Base-by-base conservation (phyloP, 352 stramenopile genomes). In the Pythium oligandrum region DNA sequence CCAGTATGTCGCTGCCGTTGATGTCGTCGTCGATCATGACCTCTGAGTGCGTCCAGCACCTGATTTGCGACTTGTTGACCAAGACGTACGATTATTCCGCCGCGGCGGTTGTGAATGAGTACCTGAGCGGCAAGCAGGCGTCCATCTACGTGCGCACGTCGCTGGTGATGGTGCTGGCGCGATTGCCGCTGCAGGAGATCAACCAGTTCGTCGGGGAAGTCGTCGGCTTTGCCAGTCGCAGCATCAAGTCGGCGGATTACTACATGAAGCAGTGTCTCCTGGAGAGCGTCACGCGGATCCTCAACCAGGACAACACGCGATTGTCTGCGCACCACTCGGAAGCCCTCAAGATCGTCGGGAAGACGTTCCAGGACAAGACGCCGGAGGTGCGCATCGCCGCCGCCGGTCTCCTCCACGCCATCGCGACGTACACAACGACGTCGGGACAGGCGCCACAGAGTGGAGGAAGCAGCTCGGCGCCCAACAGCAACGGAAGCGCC, bases 181-280 rank as follows among this genome's bases (percentile, higher is more conserved):
- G 75, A 3, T 64, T 93, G 26, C 68, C 63, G 11, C 35, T 66
- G 45, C 66, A 84, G 37, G 77, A 88, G n/a, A 73, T 77, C 6
- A 61, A 77, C 40, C 73, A 81, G 49, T 90, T 93, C 48, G 40
- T 92, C 6, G 58, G 68, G 0, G 85, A 95, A 42, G 74, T 72
- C 30, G 53, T 93, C n/a, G 60, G 63, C n/a, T 66, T 93, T 48
- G 66, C 75, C 33, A 80, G 69, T 53, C 83, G 82, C 44, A 70
- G 66, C 45, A 59, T 88, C 32, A 76, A 78, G 35, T 50, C 70
- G 2, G 78, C 73, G 12, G 85, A 95, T 58, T 88, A 85, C 44
- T 93, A 86, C 56, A 66, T 93, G 57, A 88, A 88, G 51, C 83
- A 92, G 57, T 76, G 69, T 39, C 63, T 95, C 6, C 52, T 95